Percentiles rank a stretch among this genome's conserved stretches.
phyloP scores from a whole-genome alignment of 2,329 filamentous ascomycete species.

The Epichloe baconii region DNA sequence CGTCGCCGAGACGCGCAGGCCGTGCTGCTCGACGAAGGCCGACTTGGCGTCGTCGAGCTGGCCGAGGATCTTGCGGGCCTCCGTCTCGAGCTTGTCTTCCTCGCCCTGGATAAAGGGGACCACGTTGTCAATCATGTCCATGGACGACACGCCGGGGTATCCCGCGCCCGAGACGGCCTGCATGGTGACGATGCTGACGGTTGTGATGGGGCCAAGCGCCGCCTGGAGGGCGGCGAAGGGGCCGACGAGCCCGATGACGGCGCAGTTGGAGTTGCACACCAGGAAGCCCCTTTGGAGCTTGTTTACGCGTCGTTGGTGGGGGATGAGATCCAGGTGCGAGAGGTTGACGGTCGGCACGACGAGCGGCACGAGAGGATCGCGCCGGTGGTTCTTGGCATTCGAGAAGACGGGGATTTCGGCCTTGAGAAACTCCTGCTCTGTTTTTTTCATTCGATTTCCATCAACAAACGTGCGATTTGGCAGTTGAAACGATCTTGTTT shows the following conservation, averaged over 20 bases:
- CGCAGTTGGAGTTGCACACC: conserved; percentile 97
- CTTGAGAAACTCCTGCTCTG: conserved; percentile 83
- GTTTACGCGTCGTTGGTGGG: conserved; percentile 67
- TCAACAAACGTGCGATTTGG: conserved; percentile 11
- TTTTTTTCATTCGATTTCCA: not conserved
- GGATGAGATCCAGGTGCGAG: conserved; percentile 71
- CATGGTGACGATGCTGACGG: conserved; percentile 73
- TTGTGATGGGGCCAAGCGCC: conserved; percentile 70
- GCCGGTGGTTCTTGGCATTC: conserved; percentile 95
- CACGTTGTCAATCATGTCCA: conserved; percentile 95
- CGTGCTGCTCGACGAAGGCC: conserved; percentile 61
- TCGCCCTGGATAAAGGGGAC: conserved; percentile 88
- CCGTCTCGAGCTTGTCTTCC: conserved; percentile 91
- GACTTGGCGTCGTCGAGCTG: conserved; percentile 56
- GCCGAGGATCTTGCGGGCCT: conserved; percentile 90
- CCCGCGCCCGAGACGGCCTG: conserved; percentile 91
- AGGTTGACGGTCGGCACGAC: conserved; percentile 95
- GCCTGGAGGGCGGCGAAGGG: conserved; percentile 78
- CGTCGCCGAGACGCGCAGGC: conserved; percentile 67
- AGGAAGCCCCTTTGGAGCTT: conserved; percentile 74
- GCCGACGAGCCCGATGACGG: conserved; percentile 90
- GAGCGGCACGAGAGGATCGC: conserved; percentile 78
- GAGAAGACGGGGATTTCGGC: conserved; percentile 87
- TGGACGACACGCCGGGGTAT: conserved; percentile 77
- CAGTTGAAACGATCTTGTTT: no score